These are phyloP conservation scores for Helicostylum pulchrum DNA, from an alignment of 192 early-diverging fungal species.

Conservation along the genomic window DNA sequence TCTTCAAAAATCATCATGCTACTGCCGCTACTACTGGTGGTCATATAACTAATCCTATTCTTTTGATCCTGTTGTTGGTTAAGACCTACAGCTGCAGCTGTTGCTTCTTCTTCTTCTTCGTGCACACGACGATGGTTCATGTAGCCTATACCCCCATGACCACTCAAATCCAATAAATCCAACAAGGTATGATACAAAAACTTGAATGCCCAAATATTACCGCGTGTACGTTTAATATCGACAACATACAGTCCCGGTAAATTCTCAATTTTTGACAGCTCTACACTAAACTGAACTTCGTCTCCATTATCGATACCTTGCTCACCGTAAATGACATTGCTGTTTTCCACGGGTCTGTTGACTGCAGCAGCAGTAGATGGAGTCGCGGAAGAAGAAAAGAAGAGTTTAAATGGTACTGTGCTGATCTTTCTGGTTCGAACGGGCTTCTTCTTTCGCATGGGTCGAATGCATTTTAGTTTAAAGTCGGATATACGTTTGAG, in stretches of 20 bases:
- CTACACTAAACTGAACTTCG: constrained; percentile 85
- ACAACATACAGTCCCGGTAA: constrained; percentile 74
- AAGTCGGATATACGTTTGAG: constrained; percentile 50
- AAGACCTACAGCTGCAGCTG: no score
- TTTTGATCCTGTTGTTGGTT: constrained; percentile 4
- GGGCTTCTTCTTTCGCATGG: constrained; percentile 40
- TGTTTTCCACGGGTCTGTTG: not conserved
- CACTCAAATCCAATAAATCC: constrained; percentile 45
- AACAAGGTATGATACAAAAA: constrained; percentile 65
- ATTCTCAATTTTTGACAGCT: constrained; percentile 90
- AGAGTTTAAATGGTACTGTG: constrained; percentile 7
- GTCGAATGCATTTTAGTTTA: constrained; percentile 53
- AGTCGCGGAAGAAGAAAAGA: not conserved
- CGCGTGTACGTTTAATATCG: constrained; percentile 66
- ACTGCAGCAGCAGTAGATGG: not conserved
- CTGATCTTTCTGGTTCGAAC: constrained; percentile 3
- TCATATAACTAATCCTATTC: constrained; percentile 13
- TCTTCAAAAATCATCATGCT: constrained; percentile 13
- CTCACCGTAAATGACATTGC: constrained; percentile 50
- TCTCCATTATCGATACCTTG: constrained; percentile 58
- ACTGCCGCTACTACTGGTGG: constrained; percentile 14
- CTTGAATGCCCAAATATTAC: constrained; percentile 78
- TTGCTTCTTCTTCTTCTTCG: not conserved
- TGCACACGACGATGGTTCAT: constrained; percentile 4
- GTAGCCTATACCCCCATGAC: constrained; percentile 33